Base-by-base conservation (phyloP, 2,329 filamentous ascomycete species). In the Taxawa tesnikishii region DNA sequence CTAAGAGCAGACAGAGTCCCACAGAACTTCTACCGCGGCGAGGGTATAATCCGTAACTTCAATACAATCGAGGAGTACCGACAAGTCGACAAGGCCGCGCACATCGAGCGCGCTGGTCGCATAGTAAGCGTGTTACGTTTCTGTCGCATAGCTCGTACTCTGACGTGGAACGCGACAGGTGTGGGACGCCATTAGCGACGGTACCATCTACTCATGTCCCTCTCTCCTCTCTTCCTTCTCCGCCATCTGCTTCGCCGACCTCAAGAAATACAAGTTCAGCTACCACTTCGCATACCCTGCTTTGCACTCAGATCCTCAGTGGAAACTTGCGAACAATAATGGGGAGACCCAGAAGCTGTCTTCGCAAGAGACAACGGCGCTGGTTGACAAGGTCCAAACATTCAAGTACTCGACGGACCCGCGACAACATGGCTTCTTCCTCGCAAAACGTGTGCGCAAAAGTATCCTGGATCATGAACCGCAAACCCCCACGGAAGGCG, bases 221-320 rank as follows among this genome's bases (percentile, higher is more conserved):
- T 94, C 88, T 4, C 70, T 96, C 2, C 74, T 98, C 12, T 77
- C 84, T 4, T 90, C 83, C 5, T 96, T 94, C 55, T 71, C 83
- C 15, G 75, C 92, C 37, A 74, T 96, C 28, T 94, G 84, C 11
- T 98, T 83, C 54, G 88, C 90, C 40, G 88, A 98, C 51, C 70
- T 98, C 19, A 98, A 98, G 57, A 94, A 92, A 52, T 96, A 96
- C 62, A 83, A 79, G 41, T 94, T 96, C 53, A 84, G 80, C n/a
- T 96, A 96, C 59, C 93, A 92, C 76, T 96, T 96, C 56, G 88
- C 81, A 4, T 98, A 93, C 49, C 90, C 90, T 1, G 85, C 88
- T 11, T 68, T 98, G 27, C 87, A 93, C 53, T 93, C 88, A 4
- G 79, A 88, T 33, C 83, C 84, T 2, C 65, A 70, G 16, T 98